A percentile compares a stretch with the other conserved stretches of the same genome.
These are phyloP conservation scores for Dryas octopetala DNA, from an alignment of 306 rosid genomes.

Conservation along the genomic window DNA sequence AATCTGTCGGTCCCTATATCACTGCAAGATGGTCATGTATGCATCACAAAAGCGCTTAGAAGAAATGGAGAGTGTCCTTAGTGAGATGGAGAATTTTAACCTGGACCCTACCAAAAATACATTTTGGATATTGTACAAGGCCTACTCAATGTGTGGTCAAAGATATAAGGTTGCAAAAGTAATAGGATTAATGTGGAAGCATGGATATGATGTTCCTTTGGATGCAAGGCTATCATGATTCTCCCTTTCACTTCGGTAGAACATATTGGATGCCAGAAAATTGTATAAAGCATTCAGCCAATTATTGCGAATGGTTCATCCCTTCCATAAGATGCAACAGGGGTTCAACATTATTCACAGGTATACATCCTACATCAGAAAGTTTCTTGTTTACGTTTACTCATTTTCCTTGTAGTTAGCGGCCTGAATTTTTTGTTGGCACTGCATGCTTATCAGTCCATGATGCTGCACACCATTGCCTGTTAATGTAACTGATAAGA, in stretches of 20 bases:
- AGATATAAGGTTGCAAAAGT: conserved; percentile 55
- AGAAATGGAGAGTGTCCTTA: conserved; percentile 61
- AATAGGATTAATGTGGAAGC: conserved; percentile 69
- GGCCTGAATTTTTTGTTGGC: not conserved
- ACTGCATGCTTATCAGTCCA: not conserved
- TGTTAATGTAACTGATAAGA: not conserved
- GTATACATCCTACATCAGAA: conserved; percentile 29
- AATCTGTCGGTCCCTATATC: conserved; percentile 63
- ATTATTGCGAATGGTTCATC: conserved; percentile 10
- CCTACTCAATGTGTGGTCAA: conserved; percentile 46
- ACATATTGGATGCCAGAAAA: conserved; percentile 20
- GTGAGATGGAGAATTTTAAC: conserved; percentile 55
- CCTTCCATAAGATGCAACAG: conserved; percentile 10
- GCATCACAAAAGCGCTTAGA: conserved; percentile 48
- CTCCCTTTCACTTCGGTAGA: conserved; percentile 19
- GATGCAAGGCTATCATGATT: conserved; percentile 40
- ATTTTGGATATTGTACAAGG: conserved; percentile 62
- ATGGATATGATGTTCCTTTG: conserved; percentile 59
- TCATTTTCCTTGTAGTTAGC: not conserved
- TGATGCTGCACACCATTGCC: conserved; percentile 3
- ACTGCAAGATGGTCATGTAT: conserved; percentile 79
- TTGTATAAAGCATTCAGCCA: conserved; percentile 18
- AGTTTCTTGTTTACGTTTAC: not conserved
- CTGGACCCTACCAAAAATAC: conserved; percentile 44
- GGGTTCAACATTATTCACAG: conserved; percentile 20